Evolutionary conservation across 2,329 filamentous ascomycete genomes (phyloP).

Genomic region (Hypoxylon sp.): DNA sequence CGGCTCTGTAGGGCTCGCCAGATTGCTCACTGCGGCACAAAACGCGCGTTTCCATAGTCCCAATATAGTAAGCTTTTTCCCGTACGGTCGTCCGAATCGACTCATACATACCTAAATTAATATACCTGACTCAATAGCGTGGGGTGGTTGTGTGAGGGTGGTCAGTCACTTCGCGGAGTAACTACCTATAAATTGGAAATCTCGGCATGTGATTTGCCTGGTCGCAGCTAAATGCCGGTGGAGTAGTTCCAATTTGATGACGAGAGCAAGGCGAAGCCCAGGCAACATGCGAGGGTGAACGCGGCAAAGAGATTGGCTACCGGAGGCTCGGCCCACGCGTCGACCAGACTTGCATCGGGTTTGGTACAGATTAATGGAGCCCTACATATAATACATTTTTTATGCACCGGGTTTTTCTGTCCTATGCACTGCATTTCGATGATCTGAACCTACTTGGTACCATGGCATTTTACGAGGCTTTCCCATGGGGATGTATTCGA

Average conservation of each 20-base stretch:
- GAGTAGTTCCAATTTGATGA: constrained; percentile 14
- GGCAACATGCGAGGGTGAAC: background rate
- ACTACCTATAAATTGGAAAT: constrained; percentile 4
- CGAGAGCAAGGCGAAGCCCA: background rate
- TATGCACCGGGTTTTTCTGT: constrained; percentile 14
- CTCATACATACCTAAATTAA: background rate
- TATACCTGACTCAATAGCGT: constrained; percentile 4
- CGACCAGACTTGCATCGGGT: constrained; percentile 6
- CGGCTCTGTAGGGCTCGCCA: background rate
- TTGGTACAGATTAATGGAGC: constrained; percentile 29
- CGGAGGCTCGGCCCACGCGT: constrained; percentile 13
- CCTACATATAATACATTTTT: constrained; percentile 5
- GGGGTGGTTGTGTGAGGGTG: constrained; percentile 1
- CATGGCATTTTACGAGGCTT: background rate
- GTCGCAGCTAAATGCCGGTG: constrained; percentile 23
- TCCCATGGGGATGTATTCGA: background rate
- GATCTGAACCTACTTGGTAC: background rate
- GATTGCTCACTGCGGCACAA: background rate
- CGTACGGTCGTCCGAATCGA: background rate
- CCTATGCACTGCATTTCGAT: background rate
- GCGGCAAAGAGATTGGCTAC: background rate
- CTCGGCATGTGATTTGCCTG: constrained; percentile 1
- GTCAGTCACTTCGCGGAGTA: constrained; percentile 23
- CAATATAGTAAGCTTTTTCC: background rate
- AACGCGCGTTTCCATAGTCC: background rate